Evolutionary conservation across 2,329 filamentous ascomycete genomes (phyloP).

Genomic region (Talaromyces sp.): DNA sequence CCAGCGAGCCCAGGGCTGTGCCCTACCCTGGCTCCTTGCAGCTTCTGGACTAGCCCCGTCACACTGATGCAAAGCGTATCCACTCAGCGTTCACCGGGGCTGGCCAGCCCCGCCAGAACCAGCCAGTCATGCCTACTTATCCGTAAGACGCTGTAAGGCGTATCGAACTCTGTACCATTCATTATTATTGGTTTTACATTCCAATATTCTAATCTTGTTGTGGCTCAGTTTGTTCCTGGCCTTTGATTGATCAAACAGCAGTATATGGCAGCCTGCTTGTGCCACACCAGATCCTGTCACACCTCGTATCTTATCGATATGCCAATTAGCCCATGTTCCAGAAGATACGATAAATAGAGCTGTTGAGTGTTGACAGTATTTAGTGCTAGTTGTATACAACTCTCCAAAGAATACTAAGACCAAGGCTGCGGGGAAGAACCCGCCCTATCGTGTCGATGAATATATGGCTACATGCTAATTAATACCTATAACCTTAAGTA

Average conservation of each 20-base stretch:
- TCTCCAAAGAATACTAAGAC: too few relatives aligned
- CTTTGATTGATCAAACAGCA: neutral
- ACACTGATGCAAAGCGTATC: slow-evolving; percentile 19
- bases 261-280: neutral
- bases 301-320: neutral
- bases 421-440: neutral
- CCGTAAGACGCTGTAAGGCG: neutral
- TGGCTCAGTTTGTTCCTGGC: neutral
- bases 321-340: neutral
- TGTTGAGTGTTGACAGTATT: too few relatives aligned
- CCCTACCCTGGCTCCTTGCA: slow-evolving; percentile 25
- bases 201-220: neutral
- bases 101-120: neutral
- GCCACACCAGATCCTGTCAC: neutral
- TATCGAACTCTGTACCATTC: neutral
- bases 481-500: too few relatives aligned
- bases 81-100: neutral
- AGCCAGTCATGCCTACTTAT: neutral
- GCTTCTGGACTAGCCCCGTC: slow-evolving; percentile 18
- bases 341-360: neutral
- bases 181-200: neutral
- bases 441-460: neutral
- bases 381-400: too few relatives aligned
- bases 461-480: neutral
- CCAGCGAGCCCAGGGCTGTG: slow-evolving; percentile 15